phyloP scores from a whole-genome alignment of 805 yeast species.

The Wickerhamiella slavikovae region DNA sequence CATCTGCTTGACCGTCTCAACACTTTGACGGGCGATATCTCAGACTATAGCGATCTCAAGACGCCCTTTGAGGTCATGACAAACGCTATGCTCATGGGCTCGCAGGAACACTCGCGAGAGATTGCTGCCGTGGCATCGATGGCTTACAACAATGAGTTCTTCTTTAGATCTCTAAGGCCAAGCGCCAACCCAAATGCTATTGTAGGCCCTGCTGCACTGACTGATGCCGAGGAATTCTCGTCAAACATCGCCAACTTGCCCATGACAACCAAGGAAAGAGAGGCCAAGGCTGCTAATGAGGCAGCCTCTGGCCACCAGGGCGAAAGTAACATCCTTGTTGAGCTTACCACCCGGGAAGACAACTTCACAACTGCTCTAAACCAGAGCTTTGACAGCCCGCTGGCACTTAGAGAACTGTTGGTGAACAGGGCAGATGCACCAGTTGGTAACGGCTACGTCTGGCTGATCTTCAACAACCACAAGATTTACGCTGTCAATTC shows the following conservation, averaged over 20 bases:
- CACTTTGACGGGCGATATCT: slow-evolving; percentile 5
- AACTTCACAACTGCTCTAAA: no score
- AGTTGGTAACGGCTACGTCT: slow-evolving; percentile 84
- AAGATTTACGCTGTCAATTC: slow-evolving; percentile 58
- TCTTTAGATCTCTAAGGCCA: slow-evolving; percentile 21
- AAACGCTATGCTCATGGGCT: slow-evolving; percentile 4
- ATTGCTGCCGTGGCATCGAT: slow-evolving; percentile 68
- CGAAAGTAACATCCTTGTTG: no score
- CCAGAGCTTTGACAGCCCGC: slow-evolving; percentile 6
- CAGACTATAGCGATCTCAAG: slow-evolving; percentile 2
- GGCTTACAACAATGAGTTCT: slow-evolving; percentile 72
- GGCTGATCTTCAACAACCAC: slow-evolving; percentile 45
- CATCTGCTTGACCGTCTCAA: slow-evolving; percentile 19
- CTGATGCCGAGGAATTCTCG: slow-evolving; percentile 10
- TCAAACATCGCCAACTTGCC: slow-evolving; percentile 10
- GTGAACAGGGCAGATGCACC: slow-evolving; percentile 52
- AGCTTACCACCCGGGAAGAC: neutral
- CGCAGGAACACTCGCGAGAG: slow-evolving; percentile 15
- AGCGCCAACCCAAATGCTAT: slow-evolving; percentile 13
- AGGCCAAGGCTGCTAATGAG: neutral
- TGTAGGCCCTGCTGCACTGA: slow-evolving; percentile 5
- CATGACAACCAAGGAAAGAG: neutral
- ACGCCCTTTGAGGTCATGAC: slow-evolving; percentile 4
- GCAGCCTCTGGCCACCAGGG: no score
- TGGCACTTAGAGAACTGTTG: slow-evolving; percentile 49